phyloP scores from a whole-genome alignment of 2,329 filamentous ascomycete genomes.

The Trichoderma harzianum region DNA sequence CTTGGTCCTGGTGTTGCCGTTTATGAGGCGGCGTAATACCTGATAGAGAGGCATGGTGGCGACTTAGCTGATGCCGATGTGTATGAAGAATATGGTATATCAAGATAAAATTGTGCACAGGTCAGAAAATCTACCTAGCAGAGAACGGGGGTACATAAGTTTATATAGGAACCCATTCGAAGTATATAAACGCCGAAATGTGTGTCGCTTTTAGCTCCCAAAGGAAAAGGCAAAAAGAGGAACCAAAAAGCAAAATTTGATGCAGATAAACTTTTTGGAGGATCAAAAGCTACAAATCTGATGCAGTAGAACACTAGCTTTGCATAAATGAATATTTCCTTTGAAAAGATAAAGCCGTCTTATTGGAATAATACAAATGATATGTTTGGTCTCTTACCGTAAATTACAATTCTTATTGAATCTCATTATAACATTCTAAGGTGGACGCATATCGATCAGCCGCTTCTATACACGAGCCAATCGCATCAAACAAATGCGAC shows the following conservation, averaged over 20 bases:
- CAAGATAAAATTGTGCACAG: neutral
- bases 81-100: neutral
- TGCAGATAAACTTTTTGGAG: neutral
- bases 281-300: neutral
- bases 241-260: neutral
- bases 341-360: neutral
- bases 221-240: neutral
- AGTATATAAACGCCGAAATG: neutral
- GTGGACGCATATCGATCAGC: constrained; percentile 2
- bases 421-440: neutral
- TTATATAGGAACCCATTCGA: neutral
- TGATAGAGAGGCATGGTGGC: neutral
- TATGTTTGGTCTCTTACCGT: neutral
- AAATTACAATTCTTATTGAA: neutral
- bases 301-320: neutral
- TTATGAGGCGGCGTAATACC: neutral
- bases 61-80: neutral
- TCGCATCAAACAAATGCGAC: constrained; percentile 11
- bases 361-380: neutral
- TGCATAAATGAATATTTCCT: too few species aligned
- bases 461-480: constrained; percentile 2
- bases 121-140: neutral
- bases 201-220: neutral
- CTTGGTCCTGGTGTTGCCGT: neutral
- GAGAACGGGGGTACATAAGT: neutral